Base-by-base conservation (phyloP, 768 basidiomycete species). In the Dacryopinax primogenitus region DNA sequence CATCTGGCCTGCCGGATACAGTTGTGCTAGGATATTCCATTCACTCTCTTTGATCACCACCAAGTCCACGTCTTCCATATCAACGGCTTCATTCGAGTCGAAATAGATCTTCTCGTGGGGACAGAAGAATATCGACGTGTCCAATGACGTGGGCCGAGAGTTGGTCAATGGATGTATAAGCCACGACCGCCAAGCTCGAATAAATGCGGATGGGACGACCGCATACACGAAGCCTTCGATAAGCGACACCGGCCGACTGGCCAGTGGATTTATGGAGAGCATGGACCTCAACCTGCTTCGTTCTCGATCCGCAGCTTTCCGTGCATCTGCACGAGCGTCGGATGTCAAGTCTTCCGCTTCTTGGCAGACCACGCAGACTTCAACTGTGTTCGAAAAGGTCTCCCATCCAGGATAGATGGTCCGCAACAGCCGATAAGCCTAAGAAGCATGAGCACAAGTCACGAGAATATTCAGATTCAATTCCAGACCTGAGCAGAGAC, bases 151-250 rank as follows among this genome's bases (percentile, higher is more conserved):
- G 0, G 90, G 90, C 33, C 88, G 82, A 33, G 76, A 67, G 62
- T 76, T 71, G 66, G 82, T 81, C 6, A 77, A 74, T 16, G 86
- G 86, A 63, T 79, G 80, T 63, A 76, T 76, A 6, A 85, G 71
- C 91, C 91, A 92, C 65, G 79, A 78, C 64, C 78, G 78, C 91
- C 91, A 93, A 37, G 76, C 70, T 28, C 80, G 83, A 62, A 86
- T 74, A 71, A 91, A 93, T 1, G 76, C 77, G 33, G 80, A 75
- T 7, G 86, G 81, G 39, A 88, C 74, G 39, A 88, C 75, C 12
- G 84, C 84, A 69, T 80, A 85, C 9, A 80, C 76, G 35, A 79
- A 76, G 58, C 80, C 77, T 47, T 82, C 80, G 15, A 81, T 76
- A 21, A 80, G 72, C n/a, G 73, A 70, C 63, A 75, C 77, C 66